phyloP scores from a whole-genome alignment of 2,329 filamentous ascomycete genomes.

The Neonectria coccinea region DNA sequence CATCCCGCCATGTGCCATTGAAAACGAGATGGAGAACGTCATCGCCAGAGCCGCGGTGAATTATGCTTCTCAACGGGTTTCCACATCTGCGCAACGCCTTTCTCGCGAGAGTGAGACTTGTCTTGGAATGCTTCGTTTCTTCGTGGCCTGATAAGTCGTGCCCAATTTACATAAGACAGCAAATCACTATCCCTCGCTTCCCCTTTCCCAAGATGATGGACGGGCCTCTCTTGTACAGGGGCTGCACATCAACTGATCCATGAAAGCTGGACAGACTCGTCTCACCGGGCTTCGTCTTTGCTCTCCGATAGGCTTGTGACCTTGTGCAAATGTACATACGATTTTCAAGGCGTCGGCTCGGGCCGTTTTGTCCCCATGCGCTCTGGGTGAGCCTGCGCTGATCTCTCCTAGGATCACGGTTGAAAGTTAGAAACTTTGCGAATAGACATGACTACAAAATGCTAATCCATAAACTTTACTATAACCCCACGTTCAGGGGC shows the following conservation, averaged over 20 bases:
- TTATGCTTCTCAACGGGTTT: neutral
- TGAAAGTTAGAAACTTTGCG: neutral
- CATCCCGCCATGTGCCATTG: neutral
- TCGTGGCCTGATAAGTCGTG: neutral
- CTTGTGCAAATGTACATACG: neutral
- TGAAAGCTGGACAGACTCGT: neutral
- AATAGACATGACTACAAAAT: neutral
- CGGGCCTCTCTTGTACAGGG: neutral
- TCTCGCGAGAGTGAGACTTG: neutral
- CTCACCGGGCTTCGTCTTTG: too few species aligned
- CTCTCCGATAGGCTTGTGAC: neutral
- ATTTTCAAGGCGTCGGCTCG: neutral
- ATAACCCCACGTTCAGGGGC: neutral
- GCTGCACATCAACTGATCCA: neutral
- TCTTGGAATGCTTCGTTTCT: neutral
- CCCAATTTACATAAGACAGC: neutral
- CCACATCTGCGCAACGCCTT: neutral
- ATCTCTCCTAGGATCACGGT: neutral
- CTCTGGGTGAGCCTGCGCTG: neutral
- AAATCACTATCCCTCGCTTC: neutral
- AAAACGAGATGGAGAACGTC: neutral
- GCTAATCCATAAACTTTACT: neutral
- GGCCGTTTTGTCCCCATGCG: constrained; percentile 2
- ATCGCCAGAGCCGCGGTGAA: neutral
- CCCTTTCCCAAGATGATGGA: neutral